Base-by-base conservation (phyloP, 495 filamentous ascomycete species). In the Aspergillus nidulans region DNA sequence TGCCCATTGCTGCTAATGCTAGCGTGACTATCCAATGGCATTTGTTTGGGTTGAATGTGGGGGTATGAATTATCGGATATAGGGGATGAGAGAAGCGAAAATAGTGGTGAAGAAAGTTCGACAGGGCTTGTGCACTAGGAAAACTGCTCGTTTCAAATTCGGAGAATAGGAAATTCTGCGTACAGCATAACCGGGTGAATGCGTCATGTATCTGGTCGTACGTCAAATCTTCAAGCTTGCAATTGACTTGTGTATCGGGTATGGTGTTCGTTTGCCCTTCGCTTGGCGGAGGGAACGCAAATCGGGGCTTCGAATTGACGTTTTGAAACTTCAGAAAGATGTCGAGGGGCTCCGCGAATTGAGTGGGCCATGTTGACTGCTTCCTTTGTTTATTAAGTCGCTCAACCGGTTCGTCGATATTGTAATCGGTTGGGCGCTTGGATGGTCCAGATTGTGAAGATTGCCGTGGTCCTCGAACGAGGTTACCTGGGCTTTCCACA, bases 51-150 rank as follows among this genome's bases (percentile, higher is more conserved):
- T 75, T 56, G 51, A 77, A 74, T 1, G 69, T 71, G 8, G 73
- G 53, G n/a, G 60, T 51, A 57, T 80, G 77, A 24, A 78, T 46
- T 16, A 77, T 72, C 4, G 77, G 78, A 30, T 79, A 71, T n/a
- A 73, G 66, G 3, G 69, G 57, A 34, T 76, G 68, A 19, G 77
- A 79, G 32, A 65, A 65, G 24, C 73, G 60, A 18, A 74, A 70
- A 47, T 69, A 79, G 24, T 65, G 60, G 1, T 53, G 46, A 25
- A 78, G 52, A 39, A 76, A 72, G 19, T 50, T 52, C 25, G 57
- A 67, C 28, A 77, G 58, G 6, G 62, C 28, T 13, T 73, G 51
- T 8, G 53, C 49, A 6, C 60, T 56, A 5, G 71, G 76, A 51
- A 81, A 78, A 23, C 56, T 45, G 5, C 55, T 54, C 0, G 67